These are phyloP conservation scores for Pythium utonaiense DNA, from an alignment of 352 stramenopile species.

Conservation along the genomic window DNA sequence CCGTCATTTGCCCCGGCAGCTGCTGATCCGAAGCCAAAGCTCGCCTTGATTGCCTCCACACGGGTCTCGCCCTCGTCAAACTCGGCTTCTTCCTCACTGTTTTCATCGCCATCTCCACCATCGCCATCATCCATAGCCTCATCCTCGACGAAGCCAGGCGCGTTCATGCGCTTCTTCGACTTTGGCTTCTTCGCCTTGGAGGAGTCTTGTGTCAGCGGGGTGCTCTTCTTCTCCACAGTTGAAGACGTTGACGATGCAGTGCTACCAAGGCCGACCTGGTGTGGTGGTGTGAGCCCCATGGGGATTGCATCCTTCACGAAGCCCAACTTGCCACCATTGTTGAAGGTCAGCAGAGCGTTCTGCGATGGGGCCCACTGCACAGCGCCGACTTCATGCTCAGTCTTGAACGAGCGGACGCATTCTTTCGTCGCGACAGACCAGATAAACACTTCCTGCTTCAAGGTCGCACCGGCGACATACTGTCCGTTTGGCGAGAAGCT, in stretches of 20 bases:
- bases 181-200: not conserved
- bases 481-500: slow-evolving; percentile 78
- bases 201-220: not conserved
- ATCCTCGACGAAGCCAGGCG: slow-evolving; percentile 45
- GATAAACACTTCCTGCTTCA: slow-evolving; percentile 71
- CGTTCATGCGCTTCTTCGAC: slow-evolving; percentile 28
- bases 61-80: slow-evolving; percentile 63
- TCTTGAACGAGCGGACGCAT: slow-evolving; percentile 50
- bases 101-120: slow-evolving; percentile 28
- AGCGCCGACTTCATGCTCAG: slow-evolving; percentile 52
- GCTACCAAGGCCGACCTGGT: slow-evolving; percentile 26
- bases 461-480: slow-evolving; percentile 63
- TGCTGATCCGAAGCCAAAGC: slow-evolving; percentile 64
- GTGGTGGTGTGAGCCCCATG: slow-evolving; percentile 46
- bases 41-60: slow-evolving; percentile 80
- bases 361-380: slow-evolving; percentile 57
- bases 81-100: slow-evolving; percentile 39
- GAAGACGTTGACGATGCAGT: not conserved
- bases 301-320: slow-evolving; percentile 69
- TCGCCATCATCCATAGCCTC: slow-evolving; percentile 38
- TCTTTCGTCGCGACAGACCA: slow-evolving; percentile 53
- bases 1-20: slow-evolving; percentile 22
- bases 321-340: slow-evolving; percentile 54
- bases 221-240: not conserved
- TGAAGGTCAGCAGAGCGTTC: slow-evolving; percentile 56